Percentiles rank a stretch among this genome's conserved stretches.
These are phyloP conservation scores for Pseudodiploospora longispora DNA, from an alignment of 2,329 filamentous ascomycete genomes.

Conservation along the genomic window DNA sequence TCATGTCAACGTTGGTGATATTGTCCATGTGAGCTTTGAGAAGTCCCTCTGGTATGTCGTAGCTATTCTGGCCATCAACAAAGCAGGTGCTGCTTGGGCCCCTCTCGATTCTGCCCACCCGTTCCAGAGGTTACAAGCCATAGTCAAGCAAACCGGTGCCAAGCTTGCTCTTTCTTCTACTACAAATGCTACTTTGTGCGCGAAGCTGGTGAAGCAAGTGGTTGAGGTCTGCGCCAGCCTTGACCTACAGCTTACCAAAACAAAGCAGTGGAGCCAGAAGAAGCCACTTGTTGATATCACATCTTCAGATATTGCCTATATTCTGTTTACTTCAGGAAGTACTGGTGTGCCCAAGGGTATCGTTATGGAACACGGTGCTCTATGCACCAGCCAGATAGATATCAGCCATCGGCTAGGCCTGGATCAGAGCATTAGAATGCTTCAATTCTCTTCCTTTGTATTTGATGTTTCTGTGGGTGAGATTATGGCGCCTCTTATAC, in stretches of 20 bases:
- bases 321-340: conserved; percentile 14
- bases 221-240: too few species aligned
- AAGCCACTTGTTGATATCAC: not conserved
- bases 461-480: conserved; percentile 8
- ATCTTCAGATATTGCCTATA: conserved; percentile 1
- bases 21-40: conserved; percentile 27
- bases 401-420: conserved; percentile 1
- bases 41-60: conserved; percentile 29
- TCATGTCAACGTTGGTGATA: conserved; percentile 13
- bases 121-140: conserved; percentile 12
- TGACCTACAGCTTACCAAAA: too few species aligned
- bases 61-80: conserved; percentile 26
- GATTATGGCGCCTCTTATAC: conserved; percentile 3
- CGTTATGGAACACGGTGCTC: conserved; percentile 10
- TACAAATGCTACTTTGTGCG: too few species aligned
- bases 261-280: not conserved
- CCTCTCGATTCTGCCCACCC: conserved; percentile 30
- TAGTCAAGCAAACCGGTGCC: conserved; percentile 7
- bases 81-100: conserved; percentile 23
- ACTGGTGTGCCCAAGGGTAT: conserved; percentile 14
- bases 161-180: conserved; percentile 1
- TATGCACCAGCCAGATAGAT: conserved; percentile 1
- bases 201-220: too few species aligned
- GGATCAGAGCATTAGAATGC: conserved; percentile 1
- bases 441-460: conserved; percentile 9